These are phyloP conservation scores for Pyrenochaeta sp. DNA, from an alignment of 2,329 filamentous ascomycete species.

Conservation along the genomic window DNA sequence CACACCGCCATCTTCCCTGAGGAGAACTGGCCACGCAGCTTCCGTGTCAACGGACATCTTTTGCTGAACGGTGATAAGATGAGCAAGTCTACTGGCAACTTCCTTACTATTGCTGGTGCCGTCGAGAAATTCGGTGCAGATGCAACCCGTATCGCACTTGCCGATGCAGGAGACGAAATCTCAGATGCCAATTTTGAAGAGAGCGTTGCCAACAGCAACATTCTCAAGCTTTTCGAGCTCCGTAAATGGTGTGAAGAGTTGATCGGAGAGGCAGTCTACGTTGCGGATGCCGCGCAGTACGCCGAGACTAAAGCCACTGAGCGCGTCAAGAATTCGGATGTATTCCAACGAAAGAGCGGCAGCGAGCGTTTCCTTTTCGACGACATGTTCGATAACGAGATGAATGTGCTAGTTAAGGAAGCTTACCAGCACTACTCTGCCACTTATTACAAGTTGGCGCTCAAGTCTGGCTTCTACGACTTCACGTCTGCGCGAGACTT, in stretches of 20 bases:
- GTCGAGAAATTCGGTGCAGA: slow-evolving; percentile 94
- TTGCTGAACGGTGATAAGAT: slow-evolving; percentile 98
- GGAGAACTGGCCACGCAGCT: slow-evolving; percentile 85
- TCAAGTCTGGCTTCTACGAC: slow-evolving; percentile 78
- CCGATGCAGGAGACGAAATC: slow-evolving; percentile 92
- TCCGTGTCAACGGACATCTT: slow-evolving; percentile 91
- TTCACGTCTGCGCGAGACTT: slow-evolving; percentile 87
- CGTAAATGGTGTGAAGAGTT: slow-evolving; percentile 94
- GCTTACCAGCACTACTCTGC: slow-evolving; percentile 76
- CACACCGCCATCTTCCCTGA: slow-evolving; percentile 88
- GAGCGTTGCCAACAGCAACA: slow-evolving; percentile 88
- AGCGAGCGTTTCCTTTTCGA: slow-evolving; percentile 83
- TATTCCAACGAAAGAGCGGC: slow-evolving; percentile 69
- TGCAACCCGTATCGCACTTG: slow-evolving; percentile 87
- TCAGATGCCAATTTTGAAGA: slow-evolving; percentile 98
- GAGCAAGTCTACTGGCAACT: slow-evolving; percentile 97
- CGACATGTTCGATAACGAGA: slow-evolving; percentile 88
- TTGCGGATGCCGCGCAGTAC: slow-evolving; percentile 54
- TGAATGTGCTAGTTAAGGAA: slow-evolving; percentile 83
- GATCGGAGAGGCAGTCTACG: slow-evolving; percentile 65
- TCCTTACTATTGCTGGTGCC: slow-evolving; percentile 86
- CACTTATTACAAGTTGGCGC: slow-evolving; percentile 50
- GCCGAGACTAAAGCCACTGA: slow-evolving; percentile 51
- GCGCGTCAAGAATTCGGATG: slow-evolving; percentile 59
- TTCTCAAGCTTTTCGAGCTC: slow-evolving; percentile 81